phyloP scores from a whole-genome alignment of 2,329 filamentous ascomycete genomes.

The Clonostachys sp. region DNA sequence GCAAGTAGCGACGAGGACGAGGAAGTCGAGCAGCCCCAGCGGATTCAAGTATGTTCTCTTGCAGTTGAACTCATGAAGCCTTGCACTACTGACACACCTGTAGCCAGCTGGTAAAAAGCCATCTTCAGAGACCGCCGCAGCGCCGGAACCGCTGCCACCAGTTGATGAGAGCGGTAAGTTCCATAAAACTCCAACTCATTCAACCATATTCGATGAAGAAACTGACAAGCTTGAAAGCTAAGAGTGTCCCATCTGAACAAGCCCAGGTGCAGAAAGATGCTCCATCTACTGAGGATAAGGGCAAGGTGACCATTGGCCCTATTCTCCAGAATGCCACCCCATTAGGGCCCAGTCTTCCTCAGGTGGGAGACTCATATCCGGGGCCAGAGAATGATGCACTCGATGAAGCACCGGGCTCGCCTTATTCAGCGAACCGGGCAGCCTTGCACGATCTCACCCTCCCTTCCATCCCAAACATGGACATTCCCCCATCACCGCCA shows the following conservation, averaged over 20 bases:
- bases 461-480: conserved; percentile 65
- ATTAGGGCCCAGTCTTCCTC: background rate
- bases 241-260: no score
- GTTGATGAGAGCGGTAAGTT: no score
- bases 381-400: conserved; percentile 2
- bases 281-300: conserved; percentile 2
- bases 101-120: no score
- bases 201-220: no score
- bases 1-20: conserved; percentile 44
- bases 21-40: conserved; percentile 28
- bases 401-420: conserved; percentile 43
- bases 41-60: no score
- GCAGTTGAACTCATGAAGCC: no score
- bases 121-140: no score
- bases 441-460: conserved; percentile 69
- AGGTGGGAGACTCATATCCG: background rate
- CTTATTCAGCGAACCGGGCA: conserved; percentile 62
- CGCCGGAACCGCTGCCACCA: no score
- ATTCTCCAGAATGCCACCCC: background rate
- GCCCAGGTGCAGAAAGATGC: no score
- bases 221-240: no score
- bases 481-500: conserved; percentile 71
- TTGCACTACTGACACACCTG: no score
- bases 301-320: background rate
- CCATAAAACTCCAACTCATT: no score